Base-by-base conservation (phyloP, 345 rosid genomes). In the Arabis hirsuta region DNA sequence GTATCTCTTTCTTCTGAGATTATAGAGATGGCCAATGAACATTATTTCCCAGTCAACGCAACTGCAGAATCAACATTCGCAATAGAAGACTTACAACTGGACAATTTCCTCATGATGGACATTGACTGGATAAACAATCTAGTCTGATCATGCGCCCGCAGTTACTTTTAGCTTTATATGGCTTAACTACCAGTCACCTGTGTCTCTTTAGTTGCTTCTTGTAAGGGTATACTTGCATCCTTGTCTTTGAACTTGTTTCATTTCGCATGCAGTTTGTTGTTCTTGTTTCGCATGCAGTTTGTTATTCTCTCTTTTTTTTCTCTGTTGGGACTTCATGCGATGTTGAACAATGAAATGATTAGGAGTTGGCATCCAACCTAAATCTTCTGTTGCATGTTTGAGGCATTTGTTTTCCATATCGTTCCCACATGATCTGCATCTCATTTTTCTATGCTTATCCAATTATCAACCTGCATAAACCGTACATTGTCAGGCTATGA, bases 71-170 rank as follows among this genome's bases (percentile, higher is more conserved):
- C 79, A 39, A 57, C 43, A 32, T 66, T 59, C 41, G 63, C 73
- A 10, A 55, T 74, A 62, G 80, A 78, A 63, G 81, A 74, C 62
- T 51, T 81, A 56, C 31, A 74, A 45, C 72, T 81, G 44, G 84
- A 81, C 57, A 74, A 46, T 75, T 74, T 81, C 69, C 81, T 78
- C 69, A 71, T 74, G 81, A 70, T 78, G 73, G 81, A 73, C 73
- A 59, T 68, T 26, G 81, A 78, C 58, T 81, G 84, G 79, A 27
- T 78, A 43, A 80, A 77, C 76, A 73, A 71, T 55, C 72, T 75
- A 32, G 54, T 66, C 13, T 78, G 76, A 76, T 34, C 60, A 32
- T 56, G 74, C 0, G 36, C 10, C 53, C 39, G 79, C 54, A 44
- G 64, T 55, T 57, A 76, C 54, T 45, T 38, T 55, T 39, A 41